Evolutionary conservation across 129 eudicot species (phyloP), one percentile per base, ranked within the genome.

Genomic region (Apium graveolens): DNA sequence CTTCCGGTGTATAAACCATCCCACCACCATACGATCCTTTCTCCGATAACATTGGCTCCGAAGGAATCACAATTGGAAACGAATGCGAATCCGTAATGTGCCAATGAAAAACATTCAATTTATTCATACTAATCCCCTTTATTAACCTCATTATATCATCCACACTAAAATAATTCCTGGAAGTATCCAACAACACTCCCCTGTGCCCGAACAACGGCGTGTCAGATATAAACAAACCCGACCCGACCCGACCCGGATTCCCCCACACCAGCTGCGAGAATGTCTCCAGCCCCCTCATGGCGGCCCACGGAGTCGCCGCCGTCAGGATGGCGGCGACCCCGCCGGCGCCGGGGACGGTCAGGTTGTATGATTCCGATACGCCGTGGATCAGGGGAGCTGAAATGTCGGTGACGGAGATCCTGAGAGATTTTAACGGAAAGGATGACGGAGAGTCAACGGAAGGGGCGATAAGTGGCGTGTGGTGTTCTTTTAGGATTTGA

Each of bases 41-140:
- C 44, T 34, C 82, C 46, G 92, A 88, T 5, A 94, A 83, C 77
- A 81, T 85, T 24, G 97, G 93, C 87, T 94, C 98, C 70, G 92
- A 88, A 3, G 86, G 84, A 78, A 94, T 4, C 20, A 84, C 91
- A 75, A 94, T 35, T 5, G 98, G 97, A 53, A 94, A 94, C 43
- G 98, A 91, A 3, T 94, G 98, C n/a, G 98, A 94, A 79, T 94
- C 98, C 14, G 97, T 94, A 0, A 94, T 87, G 63, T 94, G 98
- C 98, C 98, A 94, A 77, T 94, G 98, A 78, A 94, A 94, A 32
- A 94, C 98, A 77, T 94, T 72, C 53, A 72, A 3, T 16, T 72
- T 72, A 42, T 72, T 72, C 76, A 72, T 72, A n/a, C 76, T 72
- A 3, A 72, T 4, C 17, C 76, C 76, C 76, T 24, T 72, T 8